Base-by-base conservation (phyloP, 73 alveolate genomes). In the Symbiodinium natans region DNA sequence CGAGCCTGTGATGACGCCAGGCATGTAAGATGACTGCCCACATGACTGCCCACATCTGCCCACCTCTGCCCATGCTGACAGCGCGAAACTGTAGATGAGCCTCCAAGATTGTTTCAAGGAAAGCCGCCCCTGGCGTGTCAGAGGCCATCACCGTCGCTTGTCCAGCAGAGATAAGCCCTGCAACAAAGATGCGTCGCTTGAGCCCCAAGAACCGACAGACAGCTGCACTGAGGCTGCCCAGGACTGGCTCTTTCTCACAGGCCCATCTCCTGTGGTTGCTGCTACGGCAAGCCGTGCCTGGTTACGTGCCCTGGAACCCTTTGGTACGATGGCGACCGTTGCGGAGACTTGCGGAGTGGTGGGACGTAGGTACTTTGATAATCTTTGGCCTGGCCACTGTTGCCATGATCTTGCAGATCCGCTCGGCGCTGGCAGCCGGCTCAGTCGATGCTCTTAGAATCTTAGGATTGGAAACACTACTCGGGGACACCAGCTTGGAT, bases 221-320 rank as follows among this genome's bases (percentile, higher is more conserved):
- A 36, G 27, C 80, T 9, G 40, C 19, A n/a, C 83, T 11, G 42
- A 88, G 95, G 95, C 86, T n/a, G 46, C 95, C 19, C 95, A 88
- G 10, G 95, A 88, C 86, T 88, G 95, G 95, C 86, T 88, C 43
- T 83, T 56, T 33, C 71, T 88, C 63, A 63, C 95, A 31, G 95
- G 95, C 9, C 95, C 95, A 21, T 63, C 95, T 15, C 73, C 86
- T 11, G 3, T 88, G 86, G 86, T 68, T 46, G 43, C 74, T 31
- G 95, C 82, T 21, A 41, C 42, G 48, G 21, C 95, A n/a, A 82
- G 43, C 71, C 95, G 95, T 2, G 95, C 86, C 8, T 83, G 74
- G 86, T 73, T 88, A 40, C 74, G 95, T 88, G 40, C 36, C 95
- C 74, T 23, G 84, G 43, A 74, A 33, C 5, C 1, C 31, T 17